Percentiles rank a stretch among this genome's conserved stretches.
Evolutionary conservation across 768 basidiomycete genomes (phyloP).

Genomic region (Megacollybia marginata): DNA sequence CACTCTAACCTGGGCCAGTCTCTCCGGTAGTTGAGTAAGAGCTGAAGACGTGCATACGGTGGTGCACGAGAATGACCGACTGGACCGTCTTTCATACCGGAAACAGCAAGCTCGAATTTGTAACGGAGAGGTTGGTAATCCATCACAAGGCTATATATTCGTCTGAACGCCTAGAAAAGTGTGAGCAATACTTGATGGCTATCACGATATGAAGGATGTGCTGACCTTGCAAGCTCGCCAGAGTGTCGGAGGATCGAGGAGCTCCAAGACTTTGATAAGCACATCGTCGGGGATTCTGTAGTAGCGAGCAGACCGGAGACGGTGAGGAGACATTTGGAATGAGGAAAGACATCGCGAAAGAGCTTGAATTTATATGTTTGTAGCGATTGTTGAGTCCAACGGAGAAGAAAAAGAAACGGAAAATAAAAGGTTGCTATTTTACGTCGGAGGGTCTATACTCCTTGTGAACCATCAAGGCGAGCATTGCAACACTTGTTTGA

Average conservation of each 20-base stretch:
- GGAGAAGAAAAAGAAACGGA: constrained; percentile 30
- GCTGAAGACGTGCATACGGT: constrained; percentile 34
- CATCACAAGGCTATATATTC: constrained; percentile 37
- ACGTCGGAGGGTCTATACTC: constrained; percentile 30
- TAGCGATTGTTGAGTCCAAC: constrained; percentile 12
- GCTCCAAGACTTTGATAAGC: constrained; percentile 39
- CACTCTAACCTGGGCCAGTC: constrained; percentile 43
- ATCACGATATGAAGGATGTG: not conserved
- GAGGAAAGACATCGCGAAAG: constrained; percentile 16
- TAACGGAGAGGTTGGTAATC: constrained; percentile 42
- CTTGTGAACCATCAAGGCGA: constrained; percentile 26
- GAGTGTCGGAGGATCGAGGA: constrained; percentile 40
- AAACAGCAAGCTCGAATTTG: constrained; percentile 38
- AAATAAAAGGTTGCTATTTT: constrained; percentile 36
- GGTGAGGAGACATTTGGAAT: constrained; percentile 34
- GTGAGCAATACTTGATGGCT: not conserved
- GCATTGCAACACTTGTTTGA: constrained; percentile 29
- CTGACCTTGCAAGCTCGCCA: constrained; percentile 38
- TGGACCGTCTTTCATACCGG: constrained; percentile 46
- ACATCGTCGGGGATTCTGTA: constrained; percentile 47
- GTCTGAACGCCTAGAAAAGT: constrained; percentile 33
- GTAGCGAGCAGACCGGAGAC: constrained; percentile 32
- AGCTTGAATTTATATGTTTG: constrained; percentile 38
- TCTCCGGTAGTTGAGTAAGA: constrained; percentile 36
- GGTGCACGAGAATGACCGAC: constrained; percentile 29